These are phyloP conservation scores for Austroboletus eburneus DNA, from an alignment of 768 basidiomycete species.

Conservation along the genomic window DNA sequence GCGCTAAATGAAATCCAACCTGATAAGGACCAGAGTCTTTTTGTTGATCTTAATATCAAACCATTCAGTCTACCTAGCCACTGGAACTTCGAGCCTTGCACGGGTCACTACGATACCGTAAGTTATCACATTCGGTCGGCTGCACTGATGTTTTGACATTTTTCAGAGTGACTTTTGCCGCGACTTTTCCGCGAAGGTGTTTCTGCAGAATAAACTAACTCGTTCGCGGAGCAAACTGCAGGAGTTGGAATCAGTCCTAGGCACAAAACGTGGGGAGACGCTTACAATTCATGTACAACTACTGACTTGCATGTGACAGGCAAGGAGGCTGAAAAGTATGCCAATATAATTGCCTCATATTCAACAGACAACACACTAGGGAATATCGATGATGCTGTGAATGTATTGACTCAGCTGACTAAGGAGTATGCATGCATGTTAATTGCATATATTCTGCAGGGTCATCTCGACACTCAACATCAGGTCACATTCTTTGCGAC, in stretches of 20 bases:
- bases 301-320: conserved; percentile 34
- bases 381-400: conserved; percentile 40
- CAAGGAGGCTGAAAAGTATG: conserved; percentile 50
- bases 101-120: conserved; percentile 73
- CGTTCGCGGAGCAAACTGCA: conserved; percentile 56
- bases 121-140: conserved; percentile 17
- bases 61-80: conserved; percentile 61
- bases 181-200: conserved; percentile 68
- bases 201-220: conserved; percentile 74
- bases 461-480: conserved; percentile 59
- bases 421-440: neutral
- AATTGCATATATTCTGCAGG: conserved; percentile 37
- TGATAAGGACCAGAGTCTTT: conserved; percentile 62
- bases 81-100: conserved; percentile 74
- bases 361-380: conserved; percentile 46
- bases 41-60: conserved; percentile 66
- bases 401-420: conserved; percentile 11
- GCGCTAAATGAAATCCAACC: conserved; percentile 53
- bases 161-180: conserved; percentile 46
- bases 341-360: conserved; percentile 45
- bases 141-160: conserved; percentile 1
- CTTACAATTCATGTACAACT: neutral
- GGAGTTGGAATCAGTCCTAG: conserved; percentile 55
- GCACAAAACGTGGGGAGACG: conserved; percentile 53
- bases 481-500: conserved; percentile 50